phyloP scores from a whole-genome alignment of 768 basidiomycete species.

The Crucibulum laeve region DNA sequence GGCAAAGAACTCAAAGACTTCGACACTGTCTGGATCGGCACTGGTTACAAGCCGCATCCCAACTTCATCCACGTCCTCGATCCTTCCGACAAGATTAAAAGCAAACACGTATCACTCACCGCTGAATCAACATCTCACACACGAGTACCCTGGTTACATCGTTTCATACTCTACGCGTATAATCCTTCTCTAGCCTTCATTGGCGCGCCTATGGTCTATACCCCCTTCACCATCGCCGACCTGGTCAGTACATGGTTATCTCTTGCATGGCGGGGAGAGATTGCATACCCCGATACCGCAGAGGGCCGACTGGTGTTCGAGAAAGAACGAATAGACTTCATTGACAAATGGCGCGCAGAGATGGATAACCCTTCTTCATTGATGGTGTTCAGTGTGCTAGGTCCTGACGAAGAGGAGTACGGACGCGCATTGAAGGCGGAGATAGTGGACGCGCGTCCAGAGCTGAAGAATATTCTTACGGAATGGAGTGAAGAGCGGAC shows the following conservation, averaged over 20 bases:
- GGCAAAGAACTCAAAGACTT: conserved; percentile 32
- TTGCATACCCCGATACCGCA: conserved; percentile 27
- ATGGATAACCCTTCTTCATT: conserved; percentile 25
- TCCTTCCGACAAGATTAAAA: conserved; percentile 3
- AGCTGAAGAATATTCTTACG: conserved; percentile 23
- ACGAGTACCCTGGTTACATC: conserved; percentile 40
- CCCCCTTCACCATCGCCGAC: conserved; percentile 45
- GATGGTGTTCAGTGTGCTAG: conserved; percentile 31
- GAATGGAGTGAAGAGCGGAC: conserved; percentile 30
- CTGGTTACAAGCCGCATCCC: conserved; percentile 40
- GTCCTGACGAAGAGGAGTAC: conserved; percentile 27
- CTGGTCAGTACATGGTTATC: conserved; percentile 46
- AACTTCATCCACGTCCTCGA: conserved; percentile 33
- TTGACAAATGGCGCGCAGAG: conserved; percentile 14
- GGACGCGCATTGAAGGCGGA: conserved; percentile 29
- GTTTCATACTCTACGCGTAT: conserved; percentile 39
- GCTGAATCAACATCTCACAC: conserved; percentile 19
- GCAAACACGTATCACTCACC: conserved; percentile 21
- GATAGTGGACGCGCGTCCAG: conserved; percentile 22
- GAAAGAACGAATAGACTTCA: conserved; percentile 22
- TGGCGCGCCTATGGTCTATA: conserved; percentile 36
- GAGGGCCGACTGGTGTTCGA: conserved; percentile 33
- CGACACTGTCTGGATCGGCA: conserved; percentile 40
- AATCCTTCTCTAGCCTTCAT: conserved; percentile 45
- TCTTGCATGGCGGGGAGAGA: conserved; percentile 29